phyloP scores from a whole-genome alignment of 1,139 yeast species.

The Lodderomyces pseudojiufengensis region DNA sequence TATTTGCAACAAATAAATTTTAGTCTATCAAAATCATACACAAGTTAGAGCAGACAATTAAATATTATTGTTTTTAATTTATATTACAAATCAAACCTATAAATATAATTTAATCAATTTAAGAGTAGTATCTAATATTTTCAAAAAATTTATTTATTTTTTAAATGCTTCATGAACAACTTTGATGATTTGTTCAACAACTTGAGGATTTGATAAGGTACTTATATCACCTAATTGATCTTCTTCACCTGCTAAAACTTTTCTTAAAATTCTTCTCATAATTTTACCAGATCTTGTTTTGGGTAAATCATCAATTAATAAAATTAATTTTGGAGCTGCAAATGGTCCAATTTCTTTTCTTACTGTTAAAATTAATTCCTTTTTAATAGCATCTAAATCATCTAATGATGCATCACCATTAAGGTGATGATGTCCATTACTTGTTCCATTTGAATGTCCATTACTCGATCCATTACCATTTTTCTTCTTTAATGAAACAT shows the following conservation, averaged over 20 bases:
- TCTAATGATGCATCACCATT: constrained; percentile 34
- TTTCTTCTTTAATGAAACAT: constrained; percentile 60
- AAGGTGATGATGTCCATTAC: no score
- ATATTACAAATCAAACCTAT: no score
- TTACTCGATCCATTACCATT: not conserved
- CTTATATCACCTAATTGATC: constrained; percentile 76
- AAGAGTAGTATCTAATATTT: no score
- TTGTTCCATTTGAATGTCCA: no score
- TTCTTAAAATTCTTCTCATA: constrained; percentile 79
- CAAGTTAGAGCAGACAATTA: no score
- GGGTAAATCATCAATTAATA: constrained; percentile 73
- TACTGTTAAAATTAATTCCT: constrained; percentile 67
- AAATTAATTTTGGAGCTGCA: constrained; percentile 74
- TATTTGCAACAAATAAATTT: no score
- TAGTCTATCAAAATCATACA: no score
- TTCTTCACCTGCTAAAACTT: constrained; percentile 74
- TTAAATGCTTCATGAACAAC: constrained; percentile 43
- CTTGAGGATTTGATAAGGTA: constrained; percentile 71
- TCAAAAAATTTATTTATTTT: constrained; percentile 13
- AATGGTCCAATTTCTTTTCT: constrained; percentile 81
- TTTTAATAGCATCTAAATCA: constrained; percentile 54
- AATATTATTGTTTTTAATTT: no score
- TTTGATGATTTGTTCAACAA: constrained; percentile 60
- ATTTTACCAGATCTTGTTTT: constrained; percentile 83
- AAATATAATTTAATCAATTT: no score